A percentile compares a stretch with the other conserved stretches of the same genome.
These are phyloP conservation scores for Kodamaea sagamina DNA, from an alignment of 805 yeast species.

Conservation along the genomic window DNA sequence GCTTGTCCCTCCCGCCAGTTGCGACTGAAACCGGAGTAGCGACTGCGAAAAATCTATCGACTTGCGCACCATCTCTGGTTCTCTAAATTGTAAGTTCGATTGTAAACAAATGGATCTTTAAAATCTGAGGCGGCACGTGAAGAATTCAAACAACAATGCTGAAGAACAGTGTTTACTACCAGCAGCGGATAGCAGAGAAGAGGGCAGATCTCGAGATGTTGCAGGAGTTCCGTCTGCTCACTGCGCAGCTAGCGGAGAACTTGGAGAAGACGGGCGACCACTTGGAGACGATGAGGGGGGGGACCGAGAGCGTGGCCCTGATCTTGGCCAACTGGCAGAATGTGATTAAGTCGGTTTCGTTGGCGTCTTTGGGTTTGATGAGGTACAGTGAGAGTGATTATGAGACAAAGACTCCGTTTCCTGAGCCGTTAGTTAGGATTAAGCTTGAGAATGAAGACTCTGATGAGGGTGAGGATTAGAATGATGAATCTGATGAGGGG, in stretches of 20 bases:
- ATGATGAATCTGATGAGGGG: not conserved
- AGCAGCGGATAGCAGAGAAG: slow-evolving; percentile 45
- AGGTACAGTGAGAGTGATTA: slow-evolving; percentile 46
- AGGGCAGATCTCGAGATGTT: slow-evolving; percentile 52
- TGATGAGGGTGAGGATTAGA: slow-evolving; percentile 12
- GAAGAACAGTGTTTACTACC: slow-evolving; percentile 11
- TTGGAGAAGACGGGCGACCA: slow-evolving; percentile 51
- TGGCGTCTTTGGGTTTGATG: slow-evolving; percentile 57
- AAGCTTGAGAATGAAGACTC: slow-evolving; percentile 45
- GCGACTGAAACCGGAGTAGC: slow-evolving; percentile 15
- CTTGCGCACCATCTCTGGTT: slow-evolving; percentile 16
- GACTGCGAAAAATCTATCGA: slow-evolving; percentile 21
- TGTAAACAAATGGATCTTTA: too few species aligned
- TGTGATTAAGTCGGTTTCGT: slow-evolving; percentile 57
- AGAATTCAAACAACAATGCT: slow-evolving; percentile 2
- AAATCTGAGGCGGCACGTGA: too few species aligned
- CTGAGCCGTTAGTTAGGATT: slow-evolving; percentile 67
- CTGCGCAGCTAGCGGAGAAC: slow-evolving; percentile 46
- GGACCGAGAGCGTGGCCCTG: slow-evolving; percentile 59
- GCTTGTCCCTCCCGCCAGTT: not conserved
- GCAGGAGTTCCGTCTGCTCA: slow-evolving; percentile 48
- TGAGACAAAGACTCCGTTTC: slow-evolving; percentile 50
- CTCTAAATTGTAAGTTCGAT: not conserved
- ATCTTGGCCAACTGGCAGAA: slow-evolving; percentile 68
- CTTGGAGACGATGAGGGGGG: slow-evolving; percentile 51